Evolutionary conservation across 2,329 filamentous ascomycete species (phyloP).

Genomic region (Diplodia intermedia): DNA sequence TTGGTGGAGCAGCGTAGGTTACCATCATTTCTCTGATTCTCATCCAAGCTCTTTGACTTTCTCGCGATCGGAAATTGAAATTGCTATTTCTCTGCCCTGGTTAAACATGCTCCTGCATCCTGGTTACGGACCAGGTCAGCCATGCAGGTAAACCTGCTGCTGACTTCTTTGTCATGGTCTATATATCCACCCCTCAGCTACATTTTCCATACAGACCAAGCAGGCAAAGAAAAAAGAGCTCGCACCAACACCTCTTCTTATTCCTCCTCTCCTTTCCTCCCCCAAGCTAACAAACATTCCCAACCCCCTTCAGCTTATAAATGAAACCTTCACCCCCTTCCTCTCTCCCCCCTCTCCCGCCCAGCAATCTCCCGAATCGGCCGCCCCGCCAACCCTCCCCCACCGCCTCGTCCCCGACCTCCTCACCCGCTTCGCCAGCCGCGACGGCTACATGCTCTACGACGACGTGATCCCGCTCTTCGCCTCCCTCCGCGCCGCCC

Average conservation of each 20-base stretch:
- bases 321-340: slow-evolving; percentile 59
- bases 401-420: slow-evolving; percentile 56
- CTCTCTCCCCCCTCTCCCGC: slow-evolving; percentile 30
- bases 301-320: slow-evolving; percentile 57
- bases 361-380: not conserved
- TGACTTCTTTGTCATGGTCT: too few relatives aligned
- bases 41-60: not conserved
- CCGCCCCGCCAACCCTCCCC: not conserved
- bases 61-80: not conserved
- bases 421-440: slow-evolving; percentile 61
- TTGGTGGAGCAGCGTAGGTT: slow-evolving; percentile 67
- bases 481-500: slow-evolving; percentile 45
- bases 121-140: not conserved
- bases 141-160: too few relatives aligned
- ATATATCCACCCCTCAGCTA: too few relatives aligned
- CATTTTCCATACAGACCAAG: too few relatives aligned
- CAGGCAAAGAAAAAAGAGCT: too few relatives aligned
- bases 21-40: not conserved
- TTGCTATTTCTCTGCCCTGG: not conserved
- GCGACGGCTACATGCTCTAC: slow-evolving; percentile 60
- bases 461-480: slow-evolving; percentile 57
- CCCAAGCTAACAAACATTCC: not conserved
- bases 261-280: not conserved
- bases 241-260: not conserved
- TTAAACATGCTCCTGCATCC: not conserved